A percentile compares a stretch with the other conserved stretches of the same genome.
Conservation (phyloP, 805 yeast genomes). For the Torulaspora quercuum region DNA sequence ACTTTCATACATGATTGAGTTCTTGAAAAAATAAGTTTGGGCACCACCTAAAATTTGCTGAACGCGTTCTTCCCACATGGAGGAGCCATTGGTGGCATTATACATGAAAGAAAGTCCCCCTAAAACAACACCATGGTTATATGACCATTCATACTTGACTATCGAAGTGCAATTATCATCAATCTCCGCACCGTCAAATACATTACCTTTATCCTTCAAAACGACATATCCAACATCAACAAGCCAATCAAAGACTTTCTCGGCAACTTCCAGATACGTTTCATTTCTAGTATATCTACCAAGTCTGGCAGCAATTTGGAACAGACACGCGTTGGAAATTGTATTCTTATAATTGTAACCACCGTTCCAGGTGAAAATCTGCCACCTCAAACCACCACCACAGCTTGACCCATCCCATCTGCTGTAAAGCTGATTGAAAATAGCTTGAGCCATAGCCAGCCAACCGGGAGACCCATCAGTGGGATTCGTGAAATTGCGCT, state of each 20-base stretch:
- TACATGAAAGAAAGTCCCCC: conserved; percentile 70
- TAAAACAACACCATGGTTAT: conserved; percentile 64
- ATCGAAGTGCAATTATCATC: conserved; percentile 58
- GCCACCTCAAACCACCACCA: conserved; percentile 70
- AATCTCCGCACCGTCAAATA: conserved; percentile 71
- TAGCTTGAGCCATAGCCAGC: conserved; percentile 55
- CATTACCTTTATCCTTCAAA: conserved; percentile 51
- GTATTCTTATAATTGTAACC: conserved; percentile 64
- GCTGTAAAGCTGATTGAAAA: conserved; percentile 51
- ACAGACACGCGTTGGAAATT: conserved; percentile 61
- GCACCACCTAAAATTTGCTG: conserved; percentile 46
- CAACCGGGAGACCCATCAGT: conserved; percentile 45
- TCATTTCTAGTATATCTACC: conserved; percentile 54
- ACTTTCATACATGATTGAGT: conserved; percentile 55
- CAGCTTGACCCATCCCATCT: conserved; percentile 58
- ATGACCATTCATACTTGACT: conserved; percentile 57
- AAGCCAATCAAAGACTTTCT: conserved; percentile 58
- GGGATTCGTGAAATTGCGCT: conserved; percentile 52
- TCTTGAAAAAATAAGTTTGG: conserved; percentile 46
- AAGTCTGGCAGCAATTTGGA: conserved; percentile 60
- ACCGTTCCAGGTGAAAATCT: conserved; percentile 55
- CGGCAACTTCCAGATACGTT: conserved; percentile 51
- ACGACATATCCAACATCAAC: conserved; percentile 45
- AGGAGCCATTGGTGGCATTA: conserved; percentile 51
- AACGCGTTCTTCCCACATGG: conserved; percentile 50